Base-by-base conservation (phyloP, 2,329 filamentous ascomycete species). In the Macrophomina pseudophaseolina region DNA sequence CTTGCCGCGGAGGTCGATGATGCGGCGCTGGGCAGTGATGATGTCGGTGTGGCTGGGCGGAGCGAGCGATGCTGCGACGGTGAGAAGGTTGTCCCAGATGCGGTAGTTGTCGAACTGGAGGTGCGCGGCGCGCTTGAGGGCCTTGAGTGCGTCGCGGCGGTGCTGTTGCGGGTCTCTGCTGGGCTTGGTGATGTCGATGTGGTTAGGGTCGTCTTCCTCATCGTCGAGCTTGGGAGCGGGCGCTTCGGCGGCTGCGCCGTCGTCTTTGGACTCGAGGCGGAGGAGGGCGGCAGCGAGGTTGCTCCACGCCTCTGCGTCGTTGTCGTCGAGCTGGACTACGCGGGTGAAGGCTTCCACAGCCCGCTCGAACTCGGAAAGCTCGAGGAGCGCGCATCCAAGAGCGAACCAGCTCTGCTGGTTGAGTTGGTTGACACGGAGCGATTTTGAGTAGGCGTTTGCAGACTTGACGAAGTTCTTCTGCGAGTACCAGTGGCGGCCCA, bases 81-180 rank as follows among this genome's bases (percentile, higher is more conserved):
- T 95, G 66, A 99, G 87, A 16, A 98, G 90, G 73, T 99, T 99
- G 75, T 97, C 92, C 94, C 94, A 98, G 77, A 99, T 97, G 71
- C 92, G 89, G 86, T 91, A 92, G 80, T 94, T 94, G 72, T 93
- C 90, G 77, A 92, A 87, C 60, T 96, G 93, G 30, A 97, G 86
- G 4, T 87, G 86, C 0, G 94, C 93, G 9, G 94, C 95, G 69
- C 91, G 90, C 75, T 97, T 95, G 78, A 97, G 92, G 0, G 95
- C 94, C 5, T 87, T 83, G 0, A 99, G 86, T 0, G 95, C 89
- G 74, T 97, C 92, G 0, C 85, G 82, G 1, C 93, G 85, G 64
- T 92, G 83, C 56, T 84, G 84, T 42, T 87, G 83, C 0, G 88
- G 87, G 69, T 90, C 86, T 64, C 59, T 53, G 33, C 65, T 72